Evolutionary conservation across 768 basidiomycete species (phyloP).

Genomic region (Polyporus arcularius): DNA sequence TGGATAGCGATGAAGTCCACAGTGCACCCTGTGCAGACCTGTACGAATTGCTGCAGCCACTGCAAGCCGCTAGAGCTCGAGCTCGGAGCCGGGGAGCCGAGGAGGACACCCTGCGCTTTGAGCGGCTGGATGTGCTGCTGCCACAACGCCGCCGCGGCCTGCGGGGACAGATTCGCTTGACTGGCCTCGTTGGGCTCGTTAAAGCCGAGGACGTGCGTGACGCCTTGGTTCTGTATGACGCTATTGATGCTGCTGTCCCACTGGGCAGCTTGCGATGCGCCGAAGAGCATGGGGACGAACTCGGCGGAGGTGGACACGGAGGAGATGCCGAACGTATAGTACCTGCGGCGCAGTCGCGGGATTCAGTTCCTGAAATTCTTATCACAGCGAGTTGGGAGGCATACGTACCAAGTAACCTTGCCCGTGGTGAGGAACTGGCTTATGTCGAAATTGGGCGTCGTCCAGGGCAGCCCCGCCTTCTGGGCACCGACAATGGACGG

Average conservation of each 20-base stretch:
- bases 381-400: no score
- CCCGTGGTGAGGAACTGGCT: no score
- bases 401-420: no score
- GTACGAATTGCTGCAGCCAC: conserved; percentile 68
- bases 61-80: conserved; percentile 51
- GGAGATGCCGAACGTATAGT: background rate
- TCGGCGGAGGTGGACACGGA: conserved; percentile 30
- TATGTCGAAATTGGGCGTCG: no score
- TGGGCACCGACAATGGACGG: no score
- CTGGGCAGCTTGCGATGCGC: conserved; percentile 43
- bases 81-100: conserved; percentile 72
- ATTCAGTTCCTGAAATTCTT: background rate
- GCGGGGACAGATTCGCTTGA: conserved; percentile 62
- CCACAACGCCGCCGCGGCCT: conserved; percentile 57
- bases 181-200: conserved; percentile 75
- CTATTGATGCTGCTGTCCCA: conserved; percentile 11
- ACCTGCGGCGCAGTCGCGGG: background rate
- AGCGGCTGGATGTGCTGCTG: conserved; percentile 61
- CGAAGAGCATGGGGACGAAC: conserved; percentile 75
- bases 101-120: conserved; percentile 51
- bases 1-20: conserved; percentile 43
- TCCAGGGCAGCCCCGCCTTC: no score
- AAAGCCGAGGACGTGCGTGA: conserved; percentile 51
- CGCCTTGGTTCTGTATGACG: conserved; percentile 52
- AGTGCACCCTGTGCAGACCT: conserved; percentile 43